These are phyloP conservation scores for Tolypocladium endophyticum DNA, from an alignment of 2,329 filamentous ascomycete genomes.

Conservation along the genomic window DNA sequence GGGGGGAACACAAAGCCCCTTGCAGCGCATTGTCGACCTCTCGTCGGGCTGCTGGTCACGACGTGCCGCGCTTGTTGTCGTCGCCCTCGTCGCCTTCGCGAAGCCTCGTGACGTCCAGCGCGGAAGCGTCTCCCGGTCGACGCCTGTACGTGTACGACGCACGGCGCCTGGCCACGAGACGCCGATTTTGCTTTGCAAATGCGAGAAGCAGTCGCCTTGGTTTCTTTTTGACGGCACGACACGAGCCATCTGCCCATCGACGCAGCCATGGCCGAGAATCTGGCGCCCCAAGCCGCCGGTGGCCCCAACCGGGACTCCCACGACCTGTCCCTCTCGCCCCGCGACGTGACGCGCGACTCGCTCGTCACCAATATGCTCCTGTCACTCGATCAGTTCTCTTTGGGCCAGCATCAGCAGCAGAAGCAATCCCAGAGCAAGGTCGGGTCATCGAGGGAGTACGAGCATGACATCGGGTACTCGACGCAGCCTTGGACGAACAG, in stretches of 20 bases:
- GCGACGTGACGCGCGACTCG: constrained; percentile 73
- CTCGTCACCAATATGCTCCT: constrained; percentile 93
- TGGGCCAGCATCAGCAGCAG: constrained; percentile 25
- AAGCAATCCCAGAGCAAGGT: not conserved
- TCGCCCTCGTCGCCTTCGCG: not conserved
- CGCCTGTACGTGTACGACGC: not conserved
- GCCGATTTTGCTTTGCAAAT: not conserved
- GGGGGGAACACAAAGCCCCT: not conserved
- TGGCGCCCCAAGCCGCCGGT: constrained; percentile 5
- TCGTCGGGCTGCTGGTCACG: not conserved
- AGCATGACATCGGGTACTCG: constrained; percentile 12
- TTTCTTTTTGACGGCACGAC: constrained; percentile 11
- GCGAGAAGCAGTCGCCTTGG: constrained; percentile 5
- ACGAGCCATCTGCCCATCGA: constrained; percentile 5
- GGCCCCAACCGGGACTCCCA: constrained; percentile 54
- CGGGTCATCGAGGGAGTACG: constrained; percentile 8
- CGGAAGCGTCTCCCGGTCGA: not conserved
- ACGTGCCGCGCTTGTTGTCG: not conserved
- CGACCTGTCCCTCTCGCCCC: constrained; percentile 71
- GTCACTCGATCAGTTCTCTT: constrained; percentile 76
- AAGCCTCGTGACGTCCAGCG: not conserved
- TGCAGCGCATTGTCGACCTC: not conserved
- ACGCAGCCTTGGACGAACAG: not conserved
- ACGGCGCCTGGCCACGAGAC: not conserved
- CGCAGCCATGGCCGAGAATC: constrained; percentile 15